Evolutionary conservation across 306 rosid species (phyloP), one percentile per base, ranked within the genome.

Genomic region (Dryas alaskensis): DNA sequence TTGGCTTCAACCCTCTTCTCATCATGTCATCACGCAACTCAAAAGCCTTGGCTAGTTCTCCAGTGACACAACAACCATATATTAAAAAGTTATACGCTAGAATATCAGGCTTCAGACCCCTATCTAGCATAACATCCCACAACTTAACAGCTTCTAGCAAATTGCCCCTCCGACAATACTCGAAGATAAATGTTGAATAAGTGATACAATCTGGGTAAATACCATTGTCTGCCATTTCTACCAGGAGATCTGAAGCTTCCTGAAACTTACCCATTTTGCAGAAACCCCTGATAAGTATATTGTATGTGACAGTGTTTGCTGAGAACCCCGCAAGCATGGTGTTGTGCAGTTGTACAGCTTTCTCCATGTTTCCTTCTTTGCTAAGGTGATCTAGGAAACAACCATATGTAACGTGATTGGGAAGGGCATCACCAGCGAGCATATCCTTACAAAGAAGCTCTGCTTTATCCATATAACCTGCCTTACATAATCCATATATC

Each of bases 1-100:
- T 81, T 25, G 83, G 92, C 80, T 80, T 84, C 85, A 93, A 19
- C 55, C 92, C 96, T 72, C 89, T 85, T 54, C 63, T 85, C 81
- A 79, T 69, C 96, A 94, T 88, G 79, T 89, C 97, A 79, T 94
- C 89, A n/a, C 84, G 96, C 91, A 94, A 83, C 73, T 87, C 86
- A 67, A 89, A 74, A 22, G 96, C 96, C 84, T 81, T 88, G 77
- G 79, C 43, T 19, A 88, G 81, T 79, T 88, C 85, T 74, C 98
- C 97, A 67, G 77, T 84, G 60, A 94, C 81, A 84, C 98, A 91
- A 60, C 91, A 94, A 65, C 97, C 98, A 68, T 88, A 68, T 73
- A 94, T 89, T 47, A 94, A 63, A 87, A 88, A 87, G 82, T 85
- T 87, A 80, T 85, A 91, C 40, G 92, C 97, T 79, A 88, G 77